A percentile compares a stretch with the other conserved stretches of the same genome.
phyloP scores from a whole-genome alignment of 1,139 yeast genomes.

The Candida sojae region DNA sequence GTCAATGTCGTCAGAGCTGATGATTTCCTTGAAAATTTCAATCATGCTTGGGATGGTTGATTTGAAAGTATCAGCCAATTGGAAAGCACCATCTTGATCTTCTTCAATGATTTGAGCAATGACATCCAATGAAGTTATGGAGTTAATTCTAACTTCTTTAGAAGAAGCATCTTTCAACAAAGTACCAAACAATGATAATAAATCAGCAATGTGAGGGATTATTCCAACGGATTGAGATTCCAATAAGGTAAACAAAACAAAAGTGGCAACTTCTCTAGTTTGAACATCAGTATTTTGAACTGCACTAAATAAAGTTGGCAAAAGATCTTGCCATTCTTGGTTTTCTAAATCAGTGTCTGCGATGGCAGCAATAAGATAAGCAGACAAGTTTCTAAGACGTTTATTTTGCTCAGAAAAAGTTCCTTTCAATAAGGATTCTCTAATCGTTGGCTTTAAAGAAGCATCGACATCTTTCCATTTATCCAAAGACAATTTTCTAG shows the following conservation, averaged over 20 bases:
- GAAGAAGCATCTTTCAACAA: conserved; percentile 71
- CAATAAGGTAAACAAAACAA: conserved; percentile 72
- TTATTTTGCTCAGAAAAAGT: conserved; percentile 61
- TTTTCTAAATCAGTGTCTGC: conserved; percentile 71
- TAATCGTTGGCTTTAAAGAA: conserved; percentile 58
- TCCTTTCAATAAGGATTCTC: conserved; percentile 64
- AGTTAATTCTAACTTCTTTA: conserved; percentile 74
- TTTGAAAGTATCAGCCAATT: conserved; percentile 61
- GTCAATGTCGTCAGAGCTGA: conserved; percentile 69
- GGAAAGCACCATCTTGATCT: conserved; percentile 33
- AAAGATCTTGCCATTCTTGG: conserved; percentile 74
- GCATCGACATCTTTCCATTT: conserved; percentile 70
- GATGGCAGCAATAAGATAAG: conserved; percentile 86
- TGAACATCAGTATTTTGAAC: conserved; percentile 59
- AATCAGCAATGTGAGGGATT: conserved; percentile 61
- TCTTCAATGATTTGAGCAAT: conserved; percentile 69
- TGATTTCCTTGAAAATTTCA: conserved; percentile 74
- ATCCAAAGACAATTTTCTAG: conserved; percentile 73
- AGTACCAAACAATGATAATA: conserved; percentile 65
- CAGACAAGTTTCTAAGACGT: conserved; percentile 82
- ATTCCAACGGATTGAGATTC: conserved; percentile 74
- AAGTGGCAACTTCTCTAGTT: conserved; percentile 83
- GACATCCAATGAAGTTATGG: conserved; percentile 81
- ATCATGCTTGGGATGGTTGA: conserved; percentile 79
- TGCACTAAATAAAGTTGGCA: conserved; percentile 70